Evolutionary conservation across 441 rosid genomes (phyloP).

Genomic region (Pelargonium exstipulatum): DNA sequence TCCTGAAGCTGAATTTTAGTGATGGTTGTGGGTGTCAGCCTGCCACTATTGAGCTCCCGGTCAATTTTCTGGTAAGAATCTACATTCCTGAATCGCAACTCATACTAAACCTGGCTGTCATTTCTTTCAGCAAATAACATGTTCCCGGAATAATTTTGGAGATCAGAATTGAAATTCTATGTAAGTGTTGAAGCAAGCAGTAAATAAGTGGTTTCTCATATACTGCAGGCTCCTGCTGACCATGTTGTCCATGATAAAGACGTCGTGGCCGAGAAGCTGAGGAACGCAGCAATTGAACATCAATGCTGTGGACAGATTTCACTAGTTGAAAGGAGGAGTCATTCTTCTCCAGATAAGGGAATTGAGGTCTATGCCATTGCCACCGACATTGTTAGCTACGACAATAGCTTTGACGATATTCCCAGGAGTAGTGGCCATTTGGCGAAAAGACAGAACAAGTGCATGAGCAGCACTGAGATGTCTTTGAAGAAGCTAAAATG

Average conservation of each 20-base stretch:
- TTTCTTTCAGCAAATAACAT: not conserved
- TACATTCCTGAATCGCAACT: not conserved
- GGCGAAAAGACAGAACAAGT: not conserved
- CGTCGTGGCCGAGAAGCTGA: conserved; percentile 1
- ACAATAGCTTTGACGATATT: not conserved
- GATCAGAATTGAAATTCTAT: not conserved
- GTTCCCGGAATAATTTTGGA: not conserved
- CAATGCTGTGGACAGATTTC: conserved; percentile 14
- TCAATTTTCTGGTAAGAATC: conserved; percentile 14
- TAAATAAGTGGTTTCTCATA: not conserved
- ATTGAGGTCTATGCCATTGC: conserved; percentile 4
- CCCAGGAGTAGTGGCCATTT: not conserved
- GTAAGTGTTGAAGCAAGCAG: not conserved
- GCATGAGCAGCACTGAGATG: not conserved
- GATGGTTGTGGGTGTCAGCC: conserved; percentile 13
- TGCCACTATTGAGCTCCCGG: conserved; percentile 8
- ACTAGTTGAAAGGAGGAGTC: conserved; percentile 4
- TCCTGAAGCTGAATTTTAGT: conserved; percentile 18
- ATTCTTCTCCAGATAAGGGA: conserved; percentile 3
- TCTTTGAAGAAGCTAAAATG: conserved; percentile 10
- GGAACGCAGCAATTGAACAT: conserved; percentile 10
- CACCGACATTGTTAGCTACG: conserved; percentile 1
- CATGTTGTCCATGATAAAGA: conserved; percentile 14
- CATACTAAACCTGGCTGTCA: not conserved
- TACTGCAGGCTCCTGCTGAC: conserved; percentile 12